Conservation (phyloP, 192 early-diverging fungal genomes). For the Mortierella claussenii region DNA sequence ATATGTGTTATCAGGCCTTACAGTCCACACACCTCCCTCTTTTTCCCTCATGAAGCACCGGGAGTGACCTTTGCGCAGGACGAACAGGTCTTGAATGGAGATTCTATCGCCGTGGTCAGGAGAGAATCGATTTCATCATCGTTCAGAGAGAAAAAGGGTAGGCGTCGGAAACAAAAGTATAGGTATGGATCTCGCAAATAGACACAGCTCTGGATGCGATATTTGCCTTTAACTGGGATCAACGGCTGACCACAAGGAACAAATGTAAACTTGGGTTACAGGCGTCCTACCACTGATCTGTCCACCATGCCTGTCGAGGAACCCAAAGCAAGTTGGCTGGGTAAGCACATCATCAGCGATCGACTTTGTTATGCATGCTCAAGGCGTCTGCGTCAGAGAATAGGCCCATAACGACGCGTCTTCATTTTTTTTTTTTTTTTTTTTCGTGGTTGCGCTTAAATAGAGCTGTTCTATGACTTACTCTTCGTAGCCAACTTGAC, state of each 20-base stretch:
- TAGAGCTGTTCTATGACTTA: constrained; percentile 63
- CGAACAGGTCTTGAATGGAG: constrained; percentile 27
- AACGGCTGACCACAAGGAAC: neutral
- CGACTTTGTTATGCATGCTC: too few relatives aligned
- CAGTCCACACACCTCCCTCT: too few relatives aligned
- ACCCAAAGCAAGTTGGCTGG: constrained; percentile 41
- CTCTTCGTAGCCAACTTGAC: constrained; percentile 62
- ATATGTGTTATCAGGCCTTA: neutral
- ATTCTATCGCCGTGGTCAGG: constrained; percentile 25
- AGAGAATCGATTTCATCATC: constrained; percentile 31
- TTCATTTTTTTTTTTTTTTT: too few relatives aligned
- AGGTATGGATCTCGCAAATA: constrained; percentile 22
- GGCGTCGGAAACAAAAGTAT: constrained; percentile 30
- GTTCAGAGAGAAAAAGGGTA: constrained; percentile 22
- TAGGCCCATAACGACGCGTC: too few relatives aligned
- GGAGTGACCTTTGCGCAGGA: constrained; percentile 36
- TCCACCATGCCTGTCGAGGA: constrained; percentile 30
- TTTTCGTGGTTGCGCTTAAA: too few relatives aligned
- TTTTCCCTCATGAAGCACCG: constrained; percentile 13
- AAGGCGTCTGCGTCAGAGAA: too few relatives aligned
- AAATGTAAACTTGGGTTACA: neutral
- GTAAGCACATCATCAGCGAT: constrained; percentile 12
- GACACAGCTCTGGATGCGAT: too few relatives aligned
- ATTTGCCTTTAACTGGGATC: too few relatives aligned
- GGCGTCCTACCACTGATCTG: constrained; percentile 40